These are phyloP conservation scores for Aspergillus aculeatus DNA, from an alignment of 2,329 filamentous ascomycete species.

Conservation along the genomic window DNA sequence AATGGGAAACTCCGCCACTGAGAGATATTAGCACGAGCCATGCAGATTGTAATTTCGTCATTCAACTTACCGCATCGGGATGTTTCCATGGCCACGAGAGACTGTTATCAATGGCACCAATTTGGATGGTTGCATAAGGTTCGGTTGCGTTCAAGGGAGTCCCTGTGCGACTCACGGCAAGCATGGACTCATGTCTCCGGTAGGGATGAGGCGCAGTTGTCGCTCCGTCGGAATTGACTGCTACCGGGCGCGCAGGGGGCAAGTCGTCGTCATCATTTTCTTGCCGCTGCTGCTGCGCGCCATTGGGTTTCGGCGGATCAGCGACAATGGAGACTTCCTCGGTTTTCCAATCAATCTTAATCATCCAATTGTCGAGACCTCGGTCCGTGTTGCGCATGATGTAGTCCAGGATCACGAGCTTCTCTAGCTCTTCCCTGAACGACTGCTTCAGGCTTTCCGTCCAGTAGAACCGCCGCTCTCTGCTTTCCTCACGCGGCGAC, in stretches of 20 bases:
- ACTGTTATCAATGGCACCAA: slow-evolving; percentile 97
- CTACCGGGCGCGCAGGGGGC: slow-evolving; percentile 63
- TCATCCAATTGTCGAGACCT: slow-evolving; percentile 99
- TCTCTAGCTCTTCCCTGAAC: slow-evolving; percentile 93
- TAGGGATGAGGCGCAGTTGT: slow-evolving; percentile 62
- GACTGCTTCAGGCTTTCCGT: slow-evolving; percentile 84
- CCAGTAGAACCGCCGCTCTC: slow-evolving; percentile 68
- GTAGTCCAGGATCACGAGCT: slow-evolving; percentile 94
- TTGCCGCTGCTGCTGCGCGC: slow-evolving; percentile 39
- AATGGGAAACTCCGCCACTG: slow-evolving; percentile 87
- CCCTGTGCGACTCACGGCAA: slow-evolving; percentile 60
- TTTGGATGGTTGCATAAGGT: slow-evolving; percentile 61
- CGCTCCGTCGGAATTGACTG: slow-evolving; percentile 45
- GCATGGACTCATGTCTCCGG: slow-evolving; percentile 79
- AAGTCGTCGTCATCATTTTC: slow-evolving; percentile 49
- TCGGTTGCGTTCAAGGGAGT: slow-evolving; percentile 50
- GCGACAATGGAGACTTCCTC: slow-evolving; percentile 82
- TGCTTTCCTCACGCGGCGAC: slow-evolving; percentile 47
- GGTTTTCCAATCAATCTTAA: slow-evolving; percentile 84
- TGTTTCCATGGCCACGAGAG: slow-evolving; percentile 99
- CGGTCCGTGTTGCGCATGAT: slow-evolving; percentile 99
- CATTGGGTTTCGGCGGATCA: slow-evolving; percentile 71
- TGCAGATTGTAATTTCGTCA: background rate
- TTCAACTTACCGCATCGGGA: slow-evolving; percentile 70
- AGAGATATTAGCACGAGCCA: slow-evolving; percentile 21